phyloP scores from a whole-genome alignment of 768 basidiomycete genomes.

The Amanita brunnescens region DNA sequence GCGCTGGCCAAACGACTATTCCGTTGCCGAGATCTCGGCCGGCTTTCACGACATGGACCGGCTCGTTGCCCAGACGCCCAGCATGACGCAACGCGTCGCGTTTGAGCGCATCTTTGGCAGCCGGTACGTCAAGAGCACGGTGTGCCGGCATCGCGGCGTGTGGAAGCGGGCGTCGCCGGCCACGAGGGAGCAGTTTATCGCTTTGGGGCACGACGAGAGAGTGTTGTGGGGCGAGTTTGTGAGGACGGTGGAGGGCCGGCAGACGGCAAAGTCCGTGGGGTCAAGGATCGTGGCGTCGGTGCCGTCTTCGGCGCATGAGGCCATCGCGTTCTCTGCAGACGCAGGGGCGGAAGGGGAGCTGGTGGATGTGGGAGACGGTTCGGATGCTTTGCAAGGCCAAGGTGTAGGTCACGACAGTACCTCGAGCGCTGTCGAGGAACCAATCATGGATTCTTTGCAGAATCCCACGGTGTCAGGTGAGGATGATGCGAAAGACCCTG shows the following conservation, averaged over 20 bases:
- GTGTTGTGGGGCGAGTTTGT: slow-evolving; percentile 56
- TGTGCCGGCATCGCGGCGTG: slow-evolving; percentile 62
- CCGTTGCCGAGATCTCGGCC: slow-evolving; percentile 52
- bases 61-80: slow-evolving; percentile 28
- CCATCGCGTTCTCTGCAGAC: background rate
- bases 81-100: slow-evolving; percentile 53
- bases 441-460: slow-evolving; percentile 8
- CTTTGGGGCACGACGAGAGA: slow-evolving; percentile 44
- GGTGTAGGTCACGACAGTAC: background rate
- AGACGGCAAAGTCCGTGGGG: slow-evolving; percentile 19
- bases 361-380: background rate
- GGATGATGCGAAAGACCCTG: background rate
- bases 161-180: slow-evolving; percentile 48
- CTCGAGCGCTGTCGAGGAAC: background rate
- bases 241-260: slow-evolving; percentile 46
- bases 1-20: slow-evolving; percentile 73
- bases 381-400: slow-evolving; percentile 3
- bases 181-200: slow-evolving; percentile 43
- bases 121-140: slow-evolving; percentile 66
- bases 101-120: slow-evolving; percentile 66
- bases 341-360: background rate
- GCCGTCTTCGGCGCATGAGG: background rate
- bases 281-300: background rate
- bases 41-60: slow-evolving; percentile 49
- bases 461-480: slow-evolving; percentile 1